Evolutionary conservation across 176 grass and related monocot species (phyloP).

Genomic region (Avena insularis): DNA sequence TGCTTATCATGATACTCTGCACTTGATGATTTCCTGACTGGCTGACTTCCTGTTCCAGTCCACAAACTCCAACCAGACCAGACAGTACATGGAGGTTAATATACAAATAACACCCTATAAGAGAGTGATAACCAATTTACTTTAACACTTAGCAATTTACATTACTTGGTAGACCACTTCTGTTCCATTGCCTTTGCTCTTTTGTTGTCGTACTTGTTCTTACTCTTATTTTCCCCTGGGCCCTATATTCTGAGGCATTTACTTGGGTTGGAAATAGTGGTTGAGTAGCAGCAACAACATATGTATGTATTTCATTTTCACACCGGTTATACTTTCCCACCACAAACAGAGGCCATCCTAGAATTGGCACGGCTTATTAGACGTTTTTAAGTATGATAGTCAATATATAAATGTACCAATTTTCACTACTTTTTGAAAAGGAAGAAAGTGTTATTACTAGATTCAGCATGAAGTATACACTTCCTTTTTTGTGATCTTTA

Average conservation of each 20-base stretch:
- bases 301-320: not conserved
- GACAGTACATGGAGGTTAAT: not conserved
- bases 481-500: too few relatives aligned
- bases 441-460: not conserved
- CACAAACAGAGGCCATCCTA: not conserved
- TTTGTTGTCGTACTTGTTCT: conserved; percentile 18
- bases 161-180: not conserved
- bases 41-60: too few relatives aligned
- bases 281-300: not conserved
- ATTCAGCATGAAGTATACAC: not conserved
- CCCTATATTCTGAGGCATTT: conserved; percentile 29
- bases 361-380: not conserved
- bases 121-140: not conserved
- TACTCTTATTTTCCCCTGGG: not conserved
- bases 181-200: conserved; percentile 24
- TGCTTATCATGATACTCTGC: too few relatives aligned
- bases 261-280: conserved; percentile 5
- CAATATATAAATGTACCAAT: not conserved
- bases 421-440: not conserved
- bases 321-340: not conserved
- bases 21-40: too few relatives aligned
- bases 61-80: too few relatives aligned
- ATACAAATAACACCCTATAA: conserved; percentile 9
- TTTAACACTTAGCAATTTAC: not conserved
- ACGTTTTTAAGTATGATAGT: not conserved